Percentiles rank a stretch among this genome's conserved stretches.
phyloP scores from a whole-genome alignment of 2,329 filamentous ascomycete species.

The Aspergillus proliferans region DNA sequence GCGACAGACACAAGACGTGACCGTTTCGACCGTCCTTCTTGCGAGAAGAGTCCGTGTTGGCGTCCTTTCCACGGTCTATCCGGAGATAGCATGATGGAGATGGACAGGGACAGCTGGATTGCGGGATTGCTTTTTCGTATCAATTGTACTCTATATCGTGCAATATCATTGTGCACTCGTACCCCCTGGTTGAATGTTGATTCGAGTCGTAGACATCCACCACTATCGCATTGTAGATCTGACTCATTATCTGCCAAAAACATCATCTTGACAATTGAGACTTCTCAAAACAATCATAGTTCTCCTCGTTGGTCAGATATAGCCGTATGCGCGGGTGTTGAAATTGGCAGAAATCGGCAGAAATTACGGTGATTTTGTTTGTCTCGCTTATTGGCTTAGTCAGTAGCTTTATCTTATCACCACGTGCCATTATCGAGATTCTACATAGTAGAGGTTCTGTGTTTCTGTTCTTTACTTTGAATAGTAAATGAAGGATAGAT shows the following conservation, averaged over 20 bases:
- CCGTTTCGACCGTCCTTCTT: constrained; percentile 33
- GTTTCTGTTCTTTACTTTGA: too few species aligned
- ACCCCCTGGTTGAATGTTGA: not conserved
- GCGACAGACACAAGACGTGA: constrained; percentile 39
- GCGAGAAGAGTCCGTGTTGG: constrained; percentile 26
- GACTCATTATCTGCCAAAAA: not conserved
- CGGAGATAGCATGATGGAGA: not conserved
- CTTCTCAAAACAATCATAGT: too few species aligned
- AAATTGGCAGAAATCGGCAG: not conserved
- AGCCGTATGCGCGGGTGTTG: too few species aligned
- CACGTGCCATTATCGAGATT: not conserved
- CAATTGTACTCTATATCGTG: not conserved
- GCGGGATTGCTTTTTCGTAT: constrained; percentile 20
- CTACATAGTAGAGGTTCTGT: too few species aligned
- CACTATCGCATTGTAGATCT: not conserved
- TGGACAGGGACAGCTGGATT: constrained; percentile 30
- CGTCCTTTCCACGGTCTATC: not conserved
- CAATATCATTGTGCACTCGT: not conserved
- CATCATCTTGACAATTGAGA: not conserved
- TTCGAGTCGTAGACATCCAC: not conserved
- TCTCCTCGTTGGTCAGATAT: too few species aligned
- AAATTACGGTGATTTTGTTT: not conserved
- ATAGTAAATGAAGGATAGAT: too few species aligned
- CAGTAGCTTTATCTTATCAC: not conserved
- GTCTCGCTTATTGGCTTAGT: not conserved